phyloP scores from a whole-genome alignment of 768 basidiomycete species.

The Zangia roseola region DNA sequence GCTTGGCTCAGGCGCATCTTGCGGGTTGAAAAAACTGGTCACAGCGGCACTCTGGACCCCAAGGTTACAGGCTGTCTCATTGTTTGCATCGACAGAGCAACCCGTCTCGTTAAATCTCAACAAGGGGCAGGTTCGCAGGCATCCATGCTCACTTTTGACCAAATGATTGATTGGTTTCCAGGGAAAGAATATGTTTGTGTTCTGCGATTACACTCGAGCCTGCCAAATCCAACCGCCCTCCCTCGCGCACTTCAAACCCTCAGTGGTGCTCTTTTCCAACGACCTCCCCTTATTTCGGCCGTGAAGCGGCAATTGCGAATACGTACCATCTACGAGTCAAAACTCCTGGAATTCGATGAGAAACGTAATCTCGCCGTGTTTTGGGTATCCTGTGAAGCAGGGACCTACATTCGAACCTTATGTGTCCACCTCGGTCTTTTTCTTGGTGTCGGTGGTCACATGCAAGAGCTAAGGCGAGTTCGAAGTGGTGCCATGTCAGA shows the following conservation, averaged over 20 bases:
- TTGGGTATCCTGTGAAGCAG: conserved; percentile 99
- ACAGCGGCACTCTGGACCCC: conserved; percentile 97
- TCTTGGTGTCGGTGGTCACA: conserved; percentile 97
- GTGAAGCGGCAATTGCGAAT: conserved; percentile 98
- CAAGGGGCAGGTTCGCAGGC: conserved; percentile 85
- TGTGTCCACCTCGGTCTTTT: conserved; percentile 96
- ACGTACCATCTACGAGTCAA: conserved; percentile 95
- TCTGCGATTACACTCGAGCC: conserved; percentile 82
- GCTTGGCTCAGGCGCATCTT: conserved; percentile 98
- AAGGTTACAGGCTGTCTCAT: conserved; percentile 99
- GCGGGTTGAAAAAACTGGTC: conserved; percentile 96
- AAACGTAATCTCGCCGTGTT: conserved; percentile 95
- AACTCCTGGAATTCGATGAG: conserved; percentile 94
- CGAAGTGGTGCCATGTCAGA: conserved; percentile 96
- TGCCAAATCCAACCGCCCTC: conserved; percentile 80
- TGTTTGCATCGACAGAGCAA: conserved; percentile 98
- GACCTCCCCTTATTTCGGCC: conserved; percentile 97
- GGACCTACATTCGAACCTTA: conserved; percentile 93
- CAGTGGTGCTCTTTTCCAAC: conserved; percentile 97
- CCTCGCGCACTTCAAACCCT: conserved; percentile 94
- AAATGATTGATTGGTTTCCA: conserved; percentile 25
- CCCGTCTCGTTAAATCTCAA: conserved; percentile 95
- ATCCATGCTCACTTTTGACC: neutral
- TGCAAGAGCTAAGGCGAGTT: conserved; percentile 97
- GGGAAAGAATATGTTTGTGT: conserved; percentile 99